Conservation (phyloP, 257 asterid genomes). For the Nicotiana benthamiana region DNA sequence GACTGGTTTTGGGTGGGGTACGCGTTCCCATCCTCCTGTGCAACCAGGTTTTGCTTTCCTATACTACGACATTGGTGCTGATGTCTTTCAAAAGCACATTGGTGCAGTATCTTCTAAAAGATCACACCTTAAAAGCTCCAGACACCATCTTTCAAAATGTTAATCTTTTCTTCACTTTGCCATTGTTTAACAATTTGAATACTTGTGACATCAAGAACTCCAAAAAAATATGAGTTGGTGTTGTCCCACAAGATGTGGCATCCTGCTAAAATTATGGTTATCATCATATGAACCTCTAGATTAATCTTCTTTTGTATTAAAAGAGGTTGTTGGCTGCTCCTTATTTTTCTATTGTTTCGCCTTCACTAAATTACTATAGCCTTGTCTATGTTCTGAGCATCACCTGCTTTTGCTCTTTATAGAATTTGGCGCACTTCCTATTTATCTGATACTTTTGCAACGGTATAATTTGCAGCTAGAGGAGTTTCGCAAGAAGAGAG, state of each 20-base stretch:
- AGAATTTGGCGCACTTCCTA: neutral
- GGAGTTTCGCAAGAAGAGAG: conserved; percentile 89
- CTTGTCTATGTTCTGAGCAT: neutral
- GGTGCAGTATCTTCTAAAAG: neutral
- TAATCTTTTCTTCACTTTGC: neutral
- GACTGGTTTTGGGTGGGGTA: neutral
- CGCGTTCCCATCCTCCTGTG: neutral
- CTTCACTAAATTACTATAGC: neutral
- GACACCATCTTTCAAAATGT: neutral
- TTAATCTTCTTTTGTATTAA: neutral
- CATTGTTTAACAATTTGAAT: neutral
- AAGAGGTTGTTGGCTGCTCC: neutral
- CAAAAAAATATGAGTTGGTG: neutral
- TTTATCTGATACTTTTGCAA: neutral
- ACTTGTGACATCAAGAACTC: neutral
- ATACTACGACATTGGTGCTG: neutral
- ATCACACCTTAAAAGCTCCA: neutral
- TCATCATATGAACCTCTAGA: neutral
- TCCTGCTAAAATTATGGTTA: neutral
- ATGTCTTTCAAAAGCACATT: neutral
- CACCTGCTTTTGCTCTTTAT: neutral
- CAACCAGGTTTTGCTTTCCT: neutral
- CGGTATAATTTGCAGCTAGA: conserved; percentile 46
- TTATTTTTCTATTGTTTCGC: neutral
- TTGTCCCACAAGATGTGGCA: neutral